Evolutionary conservation across 208 protist genomes (phyloP).

Genomic region (Leptomonas pyrrhocoris): DNA sequence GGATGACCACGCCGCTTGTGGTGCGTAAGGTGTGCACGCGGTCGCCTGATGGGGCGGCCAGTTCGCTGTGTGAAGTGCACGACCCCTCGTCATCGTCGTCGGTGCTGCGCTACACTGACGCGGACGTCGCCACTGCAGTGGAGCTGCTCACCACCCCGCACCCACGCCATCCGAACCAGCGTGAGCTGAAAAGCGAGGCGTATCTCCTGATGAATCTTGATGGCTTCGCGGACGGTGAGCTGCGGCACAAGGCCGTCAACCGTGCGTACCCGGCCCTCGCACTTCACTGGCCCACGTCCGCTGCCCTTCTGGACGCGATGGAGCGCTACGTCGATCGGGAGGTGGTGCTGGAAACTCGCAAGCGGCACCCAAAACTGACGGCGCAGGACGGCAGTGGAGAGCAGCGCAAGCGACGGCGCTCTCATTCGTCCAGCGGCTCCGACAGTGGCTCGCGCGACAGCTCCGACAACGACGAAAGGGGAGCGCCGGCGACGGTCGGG

Average conservation of each 20-base stretch:
- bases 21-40: slow-evolving; percentile 18
- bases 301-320: slow-evolving; percentile 28
- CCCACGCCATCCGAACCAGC: slow-evolving; percentile 24
- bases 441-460: not conserved
- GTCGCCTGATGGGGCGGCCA: not conserved
- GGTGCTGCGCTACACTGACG: slow-evolving; percentile 17
- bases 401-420: slow-evolving; percentile 17
- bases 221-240: slow-evolving; percentile 41
- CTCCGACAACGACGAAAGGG: not conserved
- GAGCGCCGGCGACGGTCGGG: not conserved
- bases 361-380: slow-evolving; percentile 31
- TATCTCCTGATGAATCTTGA: slow-evolving; percentile 61
- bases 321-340: slow-evolving; percentile 47
- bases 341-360: slow-evolving; percentile 34
- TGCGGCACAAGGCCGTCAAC: slow-evolving; percentile 56
- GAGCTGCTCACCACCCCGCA: slow-evolving; percentile 23
- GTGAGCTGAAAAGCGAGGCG: slow-evolving; percentile 50
- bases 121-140: slow-evolving; percentile 21
- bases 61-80: slow-evolving; percentile 6
- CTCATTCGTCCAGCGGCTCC: slow-evolving; percentile 9
- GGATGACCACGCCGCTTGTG: slow-evolving; percentile 6
- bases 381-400: not conserved
- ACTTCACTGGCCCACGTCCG: slow-evolving; percentile 31
- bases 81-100: not conserved
- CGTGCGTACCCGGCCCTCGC: slow-evolving; percentile 48